A percentile compares a stretch with the other conserved stretches of the same genome.
Evolutionary conservation across 129 eudicot species (phyloP).

Genomic region (Artemisia annua): DNA sequence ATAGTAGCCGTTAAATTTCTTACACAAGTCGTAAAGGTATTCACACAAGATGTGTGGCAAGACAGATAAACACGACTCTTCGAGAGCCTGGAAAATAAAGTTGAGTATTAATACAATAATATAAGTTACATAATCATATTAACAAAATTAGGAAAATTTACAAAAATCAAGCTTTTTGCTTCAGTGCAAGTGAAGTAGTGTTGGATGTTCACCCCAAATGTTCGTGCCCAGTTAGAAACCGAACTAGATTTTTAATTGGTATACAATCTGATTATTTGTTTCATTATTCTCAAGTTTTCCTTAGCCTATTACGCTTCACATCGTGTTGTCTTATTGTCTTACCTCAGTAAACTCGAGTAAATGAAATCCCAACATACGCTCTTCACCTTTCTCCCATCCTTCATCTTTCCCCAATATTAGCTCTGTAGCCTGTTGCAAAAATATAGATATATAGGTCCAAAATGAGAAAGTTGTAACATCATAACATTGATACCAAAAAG

Average conservation of each 20-base stretch:
- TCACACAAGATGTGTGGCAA: background rate
- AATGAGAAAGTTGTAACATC: background rate
- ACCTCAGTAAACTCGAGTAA: background rate
- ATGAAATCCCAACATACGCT: background rate
- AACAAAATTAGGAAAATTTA: background rate
- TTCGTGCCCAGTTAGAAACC: background rate
- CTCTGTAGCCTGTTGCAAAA: background rate
- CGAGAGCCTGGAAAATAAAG: background rate
- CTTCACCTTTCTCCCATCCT: background rate
- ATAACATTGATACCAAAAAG: background rate
- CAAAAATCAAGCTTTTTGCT: background rate
- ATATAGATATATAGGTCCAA: background rate
- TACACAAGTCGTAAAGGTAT: background rate
- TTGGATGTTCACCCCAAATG: background rate
- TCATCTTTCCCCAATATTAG: background rate
- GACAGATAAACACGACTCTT: background rate
- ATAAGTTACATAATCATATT: background rate
- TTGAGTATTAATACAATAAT: background rate
- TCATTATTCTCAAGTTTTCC: background rate
- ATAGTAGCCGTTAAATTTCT: background rate
- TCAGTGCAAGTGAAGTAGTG: background rate
- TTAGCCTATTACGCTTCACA: background rate
- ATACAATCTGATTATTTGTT: background rate
- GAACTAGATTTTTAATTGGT: slow-evolving; percentile 1
- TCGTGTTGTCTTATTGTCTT: background rate